Evolutionary conservation across 371 early-diverging fungal genomes (phyloP).

Genomic region (Dichotomocladium elegans): DNA sequence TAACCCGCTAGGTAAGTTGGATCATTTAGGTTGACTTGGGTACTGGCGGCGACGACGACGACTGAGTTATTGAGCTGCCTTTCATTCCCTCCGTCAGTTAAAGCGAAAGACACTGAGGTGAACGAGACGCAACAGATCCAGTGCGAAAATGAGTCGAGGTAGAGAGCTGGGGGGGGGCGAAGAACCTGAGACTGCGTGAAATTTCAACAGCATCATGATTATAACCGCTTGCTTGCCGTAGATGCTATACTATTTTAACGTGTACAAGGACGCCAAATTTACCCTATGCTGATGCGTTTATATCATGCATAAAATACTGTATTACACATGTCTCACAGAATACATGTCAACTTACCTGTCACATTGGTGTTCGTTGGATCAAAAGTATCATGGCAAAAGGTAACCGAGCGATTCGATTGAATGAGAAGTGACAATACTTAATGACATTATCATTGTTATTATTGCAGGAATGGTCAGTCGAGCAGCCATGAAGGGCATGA

Average conservation of each 20-base stretch:
- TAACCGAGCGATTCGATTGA: background rate
- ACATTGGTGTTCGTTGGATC: slow-evolving; percentile 52
- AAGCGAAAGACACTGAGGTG: slow-evolving; percentile 53
- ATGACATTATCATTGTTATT: background rate
- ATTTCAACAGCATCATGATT: background rate
- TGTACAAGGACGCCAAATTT: slow-evolving; percentile 39
- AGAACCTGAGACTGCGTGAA: too few species aligned
- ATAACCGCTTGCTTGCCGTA: slow-evolving; percentile 12
- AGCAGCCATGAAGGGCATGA: slow-evolving; percentile 38
- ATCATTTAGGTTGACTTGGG: background rate
- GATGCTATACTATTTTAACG: slow-evolving; percentile 30
- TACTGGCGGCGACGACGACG: too few species aligned
- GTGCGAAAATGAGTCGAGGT: slow-evolving; percentile 28
- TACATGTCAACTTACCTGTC: slow-evolving; percentile 38
- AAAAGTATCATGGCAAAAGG: slow-evolving; percentile 52
- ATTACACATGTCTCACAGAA: slow-evolving; percentile 37
- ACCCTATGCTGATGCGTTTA: slow-evolving; percentile 58
- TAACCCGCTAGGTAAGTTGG: slow-evolving; percentile 43
- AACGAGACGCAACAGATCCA: slow-evolving; percentile 46
- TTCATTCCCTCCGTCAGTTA: slow-evolving; percentile 18
- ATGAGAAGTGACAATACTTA: background rate
- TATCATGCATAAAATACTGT: slow-evolving; percentile 48
- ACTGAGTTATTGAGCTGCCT: background rate
- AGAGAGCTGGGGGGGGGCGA: too few species aligned
- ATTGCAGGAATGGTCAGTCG: slow-evolving; percentile 30